Evolutionary conservation across 176 grass and related monocot species (phyloP), one percentile per base, ranked within the genome.

Genomic region (Raddia guianensis): DNA sequence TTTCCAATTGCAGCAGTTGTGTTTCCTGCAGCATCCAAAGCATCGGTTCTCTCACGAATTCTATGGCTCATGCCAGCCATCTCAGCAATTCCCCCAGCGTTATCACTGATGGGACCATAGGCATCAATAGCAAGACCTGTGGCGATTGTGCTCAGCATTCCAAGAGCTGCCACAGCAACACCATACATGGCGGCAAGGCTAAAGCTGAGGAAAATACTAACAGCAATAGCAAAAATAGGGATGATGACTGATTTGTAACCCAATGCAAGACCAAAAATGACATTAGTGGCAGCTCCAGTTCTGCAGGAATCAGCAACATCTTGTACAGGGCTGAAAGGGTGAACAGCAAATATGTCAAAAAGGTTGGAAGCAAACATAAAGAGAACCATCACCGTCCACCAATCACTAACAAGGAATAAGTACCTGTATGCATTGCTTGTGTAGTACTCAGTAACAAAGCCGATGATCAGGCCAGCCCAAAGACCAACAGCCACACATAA

Each of bases 151-250:
- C 90, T 92, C 20, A 92, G 86, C 90, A 92, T 92, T 80, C 86
- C 90, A 71, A 92, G 79, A 75, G 90, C 90, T 71, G 90, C 82
- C 43, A 92, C 83, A 68, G 90, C 90, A 71, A 92, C 83, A 61
- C 90, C 90, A 77, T 92, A 92, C 86, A 92, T 92, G 42, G 90
- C 86, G 5, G 90, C 90, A 81, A 92, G 76, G 69, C 83, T 92
- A 65, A 92, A 92, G 69, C 90, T 89, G 34, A 89, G 83, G 53
- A 82, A 92, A 70, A 92, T 92, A 62, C 82, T 81, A 33, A 86
- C 49, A 10, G 75, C 83, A 33, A 92, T 92, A 34, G 86, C 86
- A 72, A 89, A 88, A 74, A 89, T 88, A 27, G 90, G 90, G 64
- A 91, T 86, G 71, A 91, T 91, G 53, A 88, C 86, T 13, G 86